These are phyloP conservation scores for Spiromastix sp. DNA, from an alignment of 2,329 filamentous ascomycete species.

Conservation along the genomic window DNA sequence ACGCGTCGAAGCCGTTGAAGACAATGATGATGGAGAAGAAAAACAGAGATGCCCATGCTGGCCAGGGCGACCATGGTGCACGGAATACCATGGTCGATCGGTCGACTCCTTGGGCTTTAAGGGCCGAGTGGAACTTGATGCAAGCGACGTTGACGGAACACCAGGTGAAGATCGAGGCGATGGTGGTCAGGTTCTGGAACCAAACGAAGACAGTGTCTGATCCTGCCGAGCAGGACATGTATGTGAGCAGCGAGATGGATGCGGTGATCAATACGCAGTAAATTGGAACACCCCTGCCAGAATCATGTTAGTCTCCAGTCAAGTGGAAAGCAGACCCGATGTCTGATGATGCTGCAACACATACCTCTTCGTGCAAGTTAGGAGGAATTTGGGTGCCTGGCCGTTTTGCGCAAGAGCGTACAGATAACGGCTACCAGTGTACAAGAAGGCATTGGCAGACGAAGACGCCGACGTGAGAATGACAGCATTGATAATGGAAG, in stretches of 20 bases:
- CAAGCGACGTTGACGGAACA: constrained; percentile 36
- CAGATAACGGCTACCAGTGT: constrained; percentile 42
- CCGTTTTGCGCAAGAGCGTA: constrained; percentile 38
- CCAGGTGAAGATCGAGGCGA: constrained; percentile 38
- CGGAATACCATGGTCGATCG: constrained; percentile 29
- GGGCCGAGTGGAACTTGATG: constrained; percentile 35
- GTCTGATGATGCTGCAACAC: constrained; percentile 27
- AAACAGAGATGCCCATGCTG: constrained; percentile 49
- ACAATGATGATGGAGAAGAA: constrained; percentile 55
- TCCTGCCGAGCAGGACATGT: constrained; percentile 30
- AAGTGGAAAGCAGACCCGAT: constrained; percentile 2
- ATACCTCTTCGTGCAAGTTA: constrained; percentile 37
- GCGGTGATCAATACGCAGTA: constrained; percentile 32
- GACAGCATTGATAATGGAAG: constrained; percentile 65
- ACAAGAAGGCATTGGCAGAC: constrained; percentile 56
- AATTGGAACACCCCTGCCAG: constrained; percentile 32
- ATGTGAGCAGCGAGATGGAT: constrained; percentile 34
- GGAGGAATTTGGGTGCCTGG: constrained; percentile 43
- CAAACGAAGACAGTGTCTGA: constrained; percentile 35
- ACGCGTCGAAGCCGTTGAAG: constrained; percentile 48
- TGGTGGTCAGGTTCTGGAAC: constrained; percentile 36
- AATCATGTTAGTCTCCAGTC: not conserved
- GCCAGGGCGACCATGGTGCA: constrained; percentile 41
- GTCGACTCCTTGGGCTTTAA: constrained; percentile 29
- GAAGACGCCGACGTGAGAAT: constrained; percentile 65